Evolutionary conservation across 129 eudicot species (phyloP).

Genomic region (Flaveria robusta): DNA sequence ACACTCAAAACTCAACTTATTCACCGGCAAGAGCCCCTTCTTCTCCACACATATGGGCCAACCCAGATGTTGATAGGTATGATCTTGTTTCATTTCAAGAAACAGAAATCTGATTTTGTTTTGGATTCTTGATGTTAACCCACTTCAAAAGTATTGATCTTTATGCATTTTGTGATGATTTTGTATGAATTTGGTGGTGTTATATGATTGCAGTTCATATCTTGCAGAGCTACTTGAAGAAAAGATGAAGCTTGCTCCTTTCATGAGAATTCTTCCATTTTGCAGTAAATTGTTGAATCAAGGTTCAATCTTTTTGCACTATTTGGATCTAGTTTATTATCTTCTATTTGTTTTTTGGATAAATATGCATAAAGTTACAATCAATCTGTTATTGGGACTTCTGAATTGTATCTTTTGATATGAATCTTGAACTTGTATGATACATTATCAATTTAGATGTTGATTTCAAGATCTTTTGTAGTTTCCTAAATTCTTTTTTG

Average conservation of each 20-base stretch:
- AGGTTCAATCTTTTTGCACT: slow-evolving; percentile 25
- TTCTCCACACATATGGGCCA: slow-evolving; percentile 73
- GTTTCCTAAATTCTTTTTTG: too few relatives aligned
- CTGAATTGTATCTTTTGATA: slow-evolving; percentile 6
- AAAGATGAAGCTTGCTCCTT: slow-evolving; percentile 39
- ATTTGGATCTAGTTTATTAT: slow-evolving; percentile 35
- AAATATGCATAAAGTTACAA: slow-evolving; percentile 12
- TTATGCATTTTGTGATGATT: slow-evolving; percentile 8
- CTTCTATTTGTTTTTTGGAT: slow-evolving; percentile 15
- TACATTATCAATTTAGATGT: slow-evolving; percentile 14
- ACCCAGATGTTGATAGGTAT: slow-evolving; percentile 73
- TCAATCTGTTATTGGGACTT: slow-evolving; percentile 6
- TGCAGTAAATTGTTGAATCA: slow-evolving; percentile 42
- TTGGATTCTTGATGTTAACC: slow-evolving; percentile 24
- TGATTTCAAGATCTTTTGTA: slow-evolving; percentile 28
- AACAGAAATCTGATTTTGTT: neutral
- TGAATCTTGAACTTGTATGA: slow-evolving; percentile 24
- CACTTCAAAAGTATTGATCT: slow-evolving; percentile 16
- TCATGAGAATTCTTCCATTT: slow-evolving; percentile 40
- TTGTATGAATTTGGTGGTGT: slow-evolving; percentile 16
- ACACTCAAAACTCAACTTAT: slow-evolving; percentile 54
- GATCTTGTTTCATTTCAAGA: slow-evolving; percentile 13
- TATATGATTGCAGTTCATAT: slow-evolving; percentile 35
- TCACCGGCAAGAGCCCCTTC: slow-evolving; percentile 74
- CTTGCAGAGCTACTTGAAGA: slow-evolving; percentile 45